Base-by-base conservation (phyloP, 805 yeast species). In the Nakazawaea wyomingensis region DNA sequence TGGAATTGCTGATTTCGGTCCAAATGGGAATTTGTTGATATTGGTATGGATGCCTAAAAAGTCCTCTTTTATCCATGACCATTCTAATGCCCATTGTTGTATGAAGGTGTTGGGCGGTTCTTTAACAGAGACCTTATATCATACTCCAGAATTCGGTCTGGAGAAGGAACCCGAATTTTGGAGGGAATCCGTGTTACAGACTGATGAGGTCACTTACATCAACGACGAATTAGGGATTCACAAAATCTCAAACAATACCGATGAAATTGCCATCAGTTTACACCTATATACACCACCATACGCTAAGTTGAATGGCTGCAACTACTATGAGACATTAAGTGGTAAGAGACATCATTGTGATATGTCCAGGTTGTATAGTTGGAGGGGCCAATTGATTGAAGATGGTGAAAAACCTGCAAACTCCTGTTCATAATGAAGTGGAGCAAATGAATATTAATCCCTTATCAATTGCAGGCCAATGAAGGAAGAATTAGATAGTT, bases 261-360 rank as follows among this genome's bases (percentile, higher is more conserved):
- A 63, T 0, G 67, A 66, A 30, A 59, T 65, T 18, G 78, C 85
- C 10, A 76, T 83, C 13, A 74, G 85, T 33, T 68, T 83, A 57
- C 90, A 83, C 59, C 68, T 83, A 42, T 83, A 83, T 62, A 81
- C 89, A 5, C 89, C 90, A 5, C 88, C 90, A 7, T 80, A 80
- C 57, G 90, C 88, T 4, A 64, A 80, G 41, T 66, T 74, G 56
- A 74, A 72, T 53, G 81, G 80, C 17, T 76, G 79, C 46, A 59
- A 68, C 39, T 65, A 62, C 62, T 74, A 68, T 51, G 82, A 78
- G 51, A 69, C 69, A 31, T 59, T 54, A 27, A 66, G 66, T 41
- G 81, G 82, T 38, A 64, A 59, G 46, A 69, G 66, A 52, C 74
- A 69, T 48, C 79, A 72, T 52, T 82, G 79, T 44, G 69, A 71